Base-by-base conservation (phyloP, 768 basidiomycete species). In the Arthromyces matolae region DNA sequence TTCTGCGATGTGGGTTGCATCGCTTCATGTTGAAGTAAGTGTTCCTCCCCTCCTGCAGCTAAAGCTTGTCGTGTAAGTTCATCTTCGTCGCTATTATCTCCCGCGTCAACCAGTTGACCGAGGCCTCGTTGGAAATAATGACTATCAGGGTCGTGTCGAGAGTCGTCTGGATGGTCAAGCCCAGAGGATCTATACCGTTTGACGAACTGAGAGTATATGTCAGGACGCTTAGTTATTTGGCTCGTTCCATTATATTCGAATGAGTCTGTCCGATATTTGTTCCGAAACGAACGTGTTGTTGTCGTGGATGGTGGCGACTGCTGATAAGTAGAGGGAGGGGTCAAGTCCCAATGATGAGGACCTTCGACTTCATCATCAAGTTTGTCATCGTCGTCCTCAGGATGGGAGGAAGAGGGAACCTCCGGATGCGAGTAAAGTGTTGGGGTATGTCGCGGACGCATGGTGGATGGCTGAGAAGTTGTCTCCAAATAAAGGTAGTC, bases 131-230 rank as follows among this genome's bases (percentile, higher is more conserved):
- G 82, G 64, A 84, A 85, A 64, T 88, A 89, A 60, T 90, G 84
- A 54, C 79, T 83, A 62, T 91, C 89, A n/a, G 87, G 85, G 62
- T 91, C 89, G 57, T 82, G 80, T 49, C 84, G 77, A 19, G 81
- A 78, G 63, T 89, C 85, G 50, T 86, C 85, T 39, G 77, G 73
- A 32, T 78, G 71, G 20, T 71, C 77, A n/a, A 76, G 71, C 49
- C 76, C 77, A 12, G 70, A 64, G 5, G 83, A 81, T 60, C 86
- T 76, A 67, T 89, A 91, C 20, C 86, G 75, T 53, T 77, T 79
- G 34, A 90, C 80, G 60, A 90, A 90, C 60, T 89, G 87, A 18
- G 84, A 81, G 67, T 90, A 91, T 18, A 87, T 77, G 57, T 86
- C 81, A 16, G 81, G 61, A 49, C 71, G 69, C 54, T 70, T 68